Evolutionary conservation across 192 early-diverging fungal species (phyloP).

Genomic region (Dissophora globulifera): DNA sequence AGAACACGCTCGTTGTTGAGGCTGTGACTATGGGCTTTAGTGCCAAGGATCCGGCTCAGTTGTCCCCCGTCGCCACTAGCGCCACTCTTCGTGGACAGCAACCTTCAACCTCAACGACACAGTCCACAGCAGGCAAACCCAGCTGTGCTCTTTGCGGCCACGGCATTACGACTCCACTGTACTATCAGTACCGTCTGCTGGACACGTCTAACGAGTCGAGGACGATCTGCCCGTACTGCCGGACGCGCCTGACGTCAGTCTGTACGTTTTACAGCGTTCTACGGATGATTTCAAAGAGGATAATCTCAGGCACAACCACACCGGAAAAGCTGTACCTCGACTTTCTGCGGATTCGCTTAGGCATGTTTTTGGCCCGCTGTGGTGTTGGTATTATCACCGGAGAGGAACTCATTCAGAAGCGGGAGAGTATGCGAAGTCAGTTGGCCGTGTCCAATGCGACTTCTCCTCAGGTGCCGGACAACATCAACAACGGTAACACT

Average conservation of each 20-base stretch:
- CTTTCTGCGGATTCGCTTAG: slow-evolving; percentile 42
- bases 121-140: not conserved
- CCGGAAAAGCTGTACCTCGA: slow-evolving; percentile 52
- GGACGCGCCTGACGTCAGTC: slow-evolving; percentile 45
- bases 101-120: not conserved
- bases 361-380: slow-evolving; percentile 55
- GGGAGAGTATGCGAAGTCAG: slow-evolving; percentile 20
- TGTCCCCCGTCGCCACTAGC: not conserved
- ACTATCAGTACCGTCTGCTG: slow-evolving; percentile 47
- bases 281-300: slow-evolving; percentile 51
- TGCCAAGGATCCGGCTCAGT: slow-evolving; percentile 6
- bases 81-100: slow-evolving; percentile 10
- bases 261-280: slow-evolving; percentile 52
- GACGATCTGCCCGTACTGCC: slow-evolving; percentile 46
- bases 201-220: slow-evolving; percentile 38
- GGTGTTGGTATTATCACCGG: slow-evolving; percentile 51
- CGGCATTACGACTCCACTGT: slow-evolving; percentile 29
- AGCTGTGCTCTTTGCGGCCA: slow-evolving; percentile 50
- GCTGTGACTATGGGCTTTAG: slow-evolving; percentile 10
- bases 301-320: slow-evolving; percentile 38
- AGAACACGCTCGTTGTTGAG: slow-evolving; percentile 52
- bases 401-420: slow-evolving; percentile 28
- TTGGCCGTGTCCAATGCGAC: not conserved
- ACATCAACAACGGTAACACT: not conserved
- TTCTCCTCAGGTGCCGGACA: slow-evolving; percentile 3